Conservation (phyloP, 306 rosid species). For the Dryas drummondii region DNA sequence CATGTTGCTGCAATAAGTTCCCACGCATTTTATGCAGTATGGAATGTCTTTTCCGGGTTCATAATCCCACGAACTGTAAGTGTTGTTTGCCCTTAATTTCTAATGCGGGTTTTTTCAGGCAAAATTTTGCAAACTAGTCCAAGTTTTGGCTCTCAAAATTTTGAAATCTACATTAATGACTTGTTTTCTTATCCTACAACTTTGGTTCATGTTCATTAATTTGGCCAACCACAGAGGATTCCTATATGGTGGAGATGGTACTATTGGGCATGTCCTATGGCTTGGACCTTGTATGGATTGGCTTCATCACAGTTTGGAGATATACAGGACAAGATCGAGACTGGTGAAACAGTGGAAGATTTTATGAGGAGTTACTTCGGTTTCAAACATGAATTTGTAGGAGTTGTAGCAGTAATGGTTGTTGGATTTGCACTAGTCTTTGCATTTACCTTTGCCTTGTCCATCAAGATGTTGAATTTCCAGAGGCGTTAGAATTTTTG, state of each 20-base stretch:
- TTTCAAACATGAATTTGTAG: slow-evolving; percentile 21
- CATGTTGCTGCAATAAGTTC: slow-evolving; percentile 25
- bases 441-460: slow-evolving; percentile 19
- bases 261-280: slow-evolving; percentile 49
- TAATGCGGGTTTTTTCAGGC: background rate
- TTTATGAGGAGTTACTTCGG: slow-evolving; percentile 21
- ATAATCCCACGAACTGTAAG: slow-evolving; percentile 46
- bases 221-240: slow-evolving; percentile 36
- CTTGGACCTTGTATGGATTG: slow-evolving; percentile 66
- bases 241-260: slow-evolving; percentile 71
- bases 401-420: slow-evolving; percentile 18
- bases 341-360: slow-evolving; percentile 12
- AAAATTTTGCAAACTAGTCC: too few relatives aligned
- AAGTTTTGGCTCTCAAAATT: too few relatives aligned
- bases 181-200: background rate
- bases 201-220: background rate
- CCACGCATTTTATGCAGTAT: slow-evolving; percentile 26
- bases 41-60: slow-evolving; percentile 53
- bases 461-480: slow-evolving; percentile 19
- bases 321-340: slow-evolving; percentile 16
- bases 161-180: background rate
- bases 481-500: slow-evolving; percentile 9
- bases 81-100: background rate
- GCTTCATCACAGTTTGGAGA: slow-evolving; percentile 61
- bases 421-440: slow-evolving; percentile 17